Evolutionary conservation across 2,329 filamentous ascomycete genomes (phyloP).

Genomic region (Cladosporium sp.): DNA sequence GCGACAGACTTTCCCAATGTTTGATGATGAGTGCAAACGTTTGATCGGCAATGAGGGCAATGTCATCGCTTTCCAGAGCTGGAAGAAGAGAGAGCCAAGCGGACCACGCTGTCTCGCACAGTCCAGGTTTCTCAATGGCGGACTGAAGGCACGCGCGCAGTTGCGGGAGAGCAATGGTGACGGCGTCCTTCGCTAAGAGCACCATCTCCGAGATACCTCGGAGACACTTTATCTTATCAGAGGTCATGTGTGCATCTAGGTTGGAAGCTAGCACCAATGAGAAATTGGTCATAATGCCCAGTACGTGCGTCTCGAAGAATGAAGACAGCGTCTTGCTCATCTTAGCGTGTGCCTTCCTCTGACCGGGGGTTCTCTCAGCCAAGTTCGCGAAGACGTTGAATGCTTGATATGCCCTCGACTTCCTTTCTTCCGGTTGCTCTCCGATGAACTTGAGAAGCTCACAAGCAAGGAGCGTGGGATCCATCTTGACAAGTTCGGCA

Average conservation of each 20-base stretch:
- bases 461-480: slow-evolving; percentile 70
- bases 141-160: slow-evolving; percentile 90
- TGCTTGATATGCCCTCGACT: slow-evolving; percentile 41
- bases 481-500: slow-evolving; percentile 64
- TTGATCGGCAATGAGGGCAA: slow-evolving; percentile 75
- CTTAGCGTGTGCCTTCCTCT: slow-evolving; percentile 41
- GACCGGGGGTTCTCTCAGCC: slow-evolving; percentile 43
- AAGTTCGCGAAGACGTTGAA: slow-evolving; percentile 44
- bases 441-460: slow-evolving; percentile 77
- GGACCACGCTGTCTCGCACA: slow-evolving; percentile 74
- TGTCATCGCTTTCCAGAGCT: slow-evolving; percentile 70
- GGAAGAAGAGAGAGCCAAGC: slow-evolving; percentile 79
- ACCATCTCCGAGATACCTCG: slow-evolving; percentile 86
- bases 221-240: slow-evolving; percentile 72
- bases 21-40: slow-evolving; percentile 82
- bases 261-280: slow-evolving; percentile 70
- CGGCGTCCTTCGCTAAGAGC: slow-evolving; percentile 64
- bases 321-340: slow-evolving; percentile 58
- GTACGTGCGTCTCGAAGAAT: slow-evolving; percentile 77
- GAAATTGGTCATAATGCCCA: slow-evolving; percentile 81
- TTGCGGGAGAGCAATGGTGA: slow-evolving; percentile 79
- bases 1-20: slow-evolving; percentile 68
- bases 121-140: slow-evolving; percentile 66
- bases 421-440: slow-evolving; percentile 55
- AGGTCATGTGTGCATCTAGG: slow-evolving; percentile 14